phyloP scores from a whole-genome alignment of 73 alveolate species.

The Uronychia binucleata region DNA sequence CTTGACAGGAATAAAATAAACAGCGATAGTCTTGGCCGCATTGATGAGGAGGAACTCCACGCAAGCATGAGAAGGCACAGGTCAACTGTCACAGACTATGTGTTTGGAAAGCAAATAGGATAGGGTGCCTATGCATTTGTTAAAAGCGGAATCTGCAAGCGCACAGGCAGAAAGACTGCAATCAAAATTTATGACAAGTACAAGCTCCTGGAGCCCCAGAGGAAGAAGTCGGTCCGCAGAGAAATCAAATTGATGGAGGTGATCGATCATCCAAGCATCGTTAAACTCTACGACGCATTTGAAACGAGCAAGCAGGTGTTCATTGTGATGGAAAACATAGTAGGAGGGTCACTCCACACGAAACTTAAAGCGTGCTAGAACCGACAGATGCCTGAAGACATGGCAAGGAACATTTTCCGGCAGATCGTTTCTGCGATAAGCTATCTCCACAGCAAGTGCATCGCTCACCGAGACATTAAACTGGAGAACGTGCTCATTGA shows the following conservation, averaged over 20 bases:
- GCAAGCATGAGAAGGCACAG: background rate
- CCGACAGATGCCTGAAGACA: conserved; percentile 76
- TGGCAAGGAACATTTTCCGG: conserved; percentile 72
- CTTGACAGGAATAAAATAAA: too few species aligned
- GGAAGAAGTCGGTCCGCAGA: conserved; percentile 76
- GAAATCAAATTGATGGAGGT: conserved; percentile 80
- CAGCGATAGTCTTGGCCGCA: background rate
- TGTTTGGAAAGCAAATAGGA: conserved; percentile 78
- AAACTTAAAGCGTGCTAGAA: conserved; percentile 64
- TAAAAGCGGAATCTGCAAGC: conserved; percentile 83
- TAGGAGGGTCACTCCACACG: conserved; percentile 81
- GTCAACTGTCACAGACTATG: background rate
- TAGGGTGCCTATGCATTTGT: conserved; percentile 94
- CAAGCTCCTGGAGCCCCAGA: conserved; percentile 73
- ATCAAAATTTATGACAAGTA: conserved; percentile 86
- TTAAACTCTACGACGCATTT: conserved; percentile 89
- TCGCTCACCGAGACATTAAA: conserved; percentile 91
- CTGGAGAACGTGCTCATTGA: conserved; percentile 84
- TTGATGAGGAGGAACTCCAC: background rate
- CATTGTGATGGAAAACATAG: conserved; percentile 86
- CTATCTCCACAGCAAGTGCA: conserved; percentile 81
- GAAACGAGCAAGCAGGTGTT: conserved; percentile 84
- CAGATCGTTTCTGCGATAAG: conserved; percentile 76
- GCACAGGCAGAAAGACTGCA: conserved; percentile 80
- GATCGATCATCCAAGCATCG: conserved; percentile 87